Evolutionary conservation across 805 yeast species (phyloP), one percentile per base, ranked within the genome.

Genomic region (Alloascoidea hylecoeti): DNA sequence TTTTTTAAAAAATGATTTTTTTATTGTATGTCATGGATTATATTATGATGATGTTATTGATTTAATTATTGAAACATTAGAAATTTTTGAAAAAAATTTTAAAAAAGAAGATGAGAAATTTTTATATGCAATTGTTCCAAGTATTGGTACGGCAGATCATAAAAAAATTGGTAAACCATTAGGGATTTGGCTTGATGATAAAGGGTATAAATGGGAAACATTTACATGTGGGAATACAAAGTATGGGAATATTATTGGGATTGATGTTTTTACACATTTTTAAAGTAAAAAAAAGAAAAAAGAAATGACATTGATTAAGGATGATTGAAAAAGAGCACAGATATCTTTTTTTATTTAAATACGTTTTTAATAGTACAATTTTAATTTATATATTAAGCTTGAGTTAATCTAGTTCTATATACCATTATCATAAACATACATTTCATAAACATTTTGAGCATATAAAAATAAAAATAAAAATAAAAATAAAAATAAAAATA

Each of bases 171-270:
- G 6, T 17, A 34, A 13, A 34, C n/a, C 38, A 14, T 16, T 34
- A 14, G n/a, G 13, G 30, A 23, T 23, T n/a, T 23, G 30, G 30
- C 45, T 64, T 3, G 63, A 63, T 42, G 50, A 53, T 32, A 44
- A 54, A 40, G 67, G 66, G 2, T 64, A 56, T 39, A 54, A 55
- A 38, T 60, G 59, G 51, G 55, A 56, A 17, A 51, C 53, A n/a
- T 53, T 56, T 35, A 39, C 40, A n/a, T 55, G 57, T 18, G 55
- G 54, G 4, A 49, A 47, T 18, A 44, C 52, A 1, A 45, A 41
- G 15, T 60, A 47, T 40, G 69, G 69, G 1, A 50, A 58, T 4
- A 39, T 64, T 3, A 50, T 60, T n/a, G 67, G 59, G 9, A 48
- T 63, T 4, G 68, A 63, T 40, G 66, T 68, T 2, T 63, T 44